Conservation (phyloP, 2,329 filamentous ascomycete species). For the Arthroderma sp. region DNA sequence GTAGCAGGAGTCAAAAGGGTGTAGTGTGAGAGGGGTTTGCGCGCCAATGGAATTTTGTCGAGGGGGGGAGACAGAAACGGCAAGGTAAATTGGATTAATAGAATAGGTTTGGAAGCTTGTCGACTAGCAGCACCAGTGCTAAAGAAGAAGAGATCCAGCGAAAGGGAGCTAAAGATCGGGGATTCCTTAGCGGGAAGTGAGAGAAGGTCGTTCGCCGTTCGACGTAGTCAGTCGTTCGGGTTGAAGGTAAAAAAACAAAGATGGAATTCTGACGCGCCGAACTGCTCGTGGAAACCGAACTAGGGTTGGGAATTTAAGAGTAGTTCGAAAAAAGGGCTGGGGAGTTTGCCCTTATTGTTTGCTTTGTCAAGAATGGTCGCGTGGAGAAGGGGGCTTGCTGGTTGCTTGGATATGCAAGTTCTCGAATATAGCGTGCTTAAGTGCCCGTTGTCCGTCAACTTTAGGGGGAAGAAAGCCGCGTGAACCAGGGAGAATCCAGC, state of each 20-base stretch:
- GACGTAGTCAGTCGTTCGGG: no score
- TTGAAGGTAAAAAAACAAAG: slow-evolving; percentile 5
- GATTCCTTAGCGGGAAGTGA: not conserved
- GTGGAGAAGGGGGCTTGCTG: not conserved
- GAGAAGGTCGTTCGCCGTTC: not conserved
- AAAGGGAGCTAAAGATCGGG: not conserved
- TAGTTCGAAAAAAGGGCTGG: slow-evolving; percentile 4
- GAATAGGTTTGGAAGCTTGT: slow-evolving; percentile 1
- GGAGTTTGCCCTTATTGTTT: slow-evolving; percentile 2
- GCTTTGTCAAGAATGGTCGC: not conserved
- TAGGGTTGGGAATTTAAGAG: slow-evolving; percentile 4
- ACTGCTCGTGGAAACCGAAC: slow-evolving; percentile 5
- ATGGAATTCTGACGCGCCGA: slow-evolving; percentile 4
- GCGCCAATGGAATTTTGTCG: not conserved
- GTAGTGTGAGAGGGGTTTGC: not conserved
- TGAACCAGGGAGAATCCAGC: slow-evolving; percentile 5
- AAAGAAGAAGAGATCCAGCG: not conserved
- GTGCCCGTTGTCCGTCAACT: slow-evolving; percentile 4
- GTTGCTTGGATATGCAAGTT: slow-evolving; percentile 5
- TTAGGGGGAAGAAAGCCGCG: slow-evolving; percentile 5
- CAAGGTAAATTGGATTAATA: not conserved
- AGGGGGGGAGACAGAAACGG: not conserved
- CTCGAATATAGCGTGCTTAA: slow-evolving; percentile 7
- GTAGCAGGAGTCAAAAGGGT: not conserved
- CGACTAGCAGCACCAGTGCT: not conserved